Base-by-base conservation (phyloP, 305 asterid genomes). In the Solanum hybrid region DNA sequence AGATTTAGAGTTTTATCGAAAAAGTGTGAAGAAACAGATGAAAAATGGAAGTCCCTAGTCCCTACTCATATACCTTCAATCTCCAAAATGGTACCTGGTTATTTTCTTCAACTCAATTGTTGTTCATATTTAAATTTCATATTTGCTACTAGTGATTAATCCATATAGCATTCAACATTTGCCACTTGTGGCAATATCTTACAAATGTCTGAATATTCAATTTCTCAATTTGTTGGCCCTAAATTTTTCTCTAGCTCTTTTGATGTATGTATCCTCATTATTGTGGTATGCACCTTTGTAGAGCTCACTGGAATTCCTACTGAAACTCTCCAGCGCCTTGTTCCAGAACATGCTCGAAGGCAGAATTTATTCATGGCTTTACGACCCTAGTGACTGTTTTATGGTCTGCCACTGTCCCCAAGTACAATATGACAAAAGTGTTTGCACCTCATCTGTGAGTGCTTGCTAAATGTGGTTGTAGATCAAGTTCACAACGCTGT, bases 291-390 rank as follows among this genome's bases (percentile, higher is more conserved):
- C 36, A 66, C 89, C 85, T 87, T 88, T 71, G 86, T 96, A 97
- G 99, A 97, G 95, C 98, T 97, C 93, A 93, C 95, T 6, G 96
- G 98, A 78, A 92, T 97, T 77, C 96, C 98, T 87, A 90, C 94
- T 8, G 98, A 95, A 29, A 96, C 96, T 38, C 91, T 95, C 91
- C 94, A 94, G 78, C 98, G 99, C 72, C 99, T 97, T 89, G 93
- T 97, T 88, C 99, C 99, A 22, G 99, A 97, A 93, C 99, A 97
- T 90, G 99, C 99, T 37, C 95, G 97, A 92, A 95, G 95, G 95
- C 99, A 97, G 94, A 97, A 95, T 94, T 92, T 94, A 93, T 97
- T 97, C 94, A 96, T 97, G 99, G 99, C 99, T 81, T 95, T 97
- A 91, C 95, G 96, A 91, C 92, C 99, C 40, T 96, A 95, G 91